Conservation (phyloP, 306 rosid genomes). For the Rosa rugosa region DNA sequence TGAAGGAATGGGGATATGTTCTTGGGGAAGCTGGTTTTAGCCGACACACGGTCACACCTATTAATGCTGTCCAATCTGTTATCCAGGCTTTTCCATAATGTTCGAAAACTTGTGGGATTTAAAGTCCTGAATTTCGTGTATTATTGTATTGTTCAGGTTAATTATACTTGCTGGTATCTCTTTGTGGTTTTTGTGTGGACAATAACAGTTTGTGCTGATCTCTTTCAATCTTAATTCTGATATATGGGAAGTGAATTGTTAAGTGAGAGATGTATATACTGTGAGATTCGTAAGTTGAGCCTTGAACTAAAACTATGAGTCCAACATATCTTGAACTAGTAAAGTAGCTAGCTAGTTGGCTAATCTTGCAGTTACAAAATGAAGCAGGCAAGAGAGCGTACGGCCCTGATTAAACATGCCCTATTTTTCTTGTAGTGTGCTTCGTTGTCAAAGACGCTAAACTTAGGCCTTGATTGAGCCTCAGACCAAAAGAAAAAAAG, state of each 20-base stretch:
- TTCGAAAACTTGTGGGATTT: neutral
- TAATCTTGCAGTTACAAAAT: too few relatives aligned
- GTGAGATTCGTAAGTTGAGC: too few relatives aligned
- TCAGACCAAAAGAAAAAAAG: too few relatives aligned
- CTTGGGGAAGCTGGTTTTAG: conserved; percentile 16
- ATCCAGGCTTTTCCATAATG: conserved; percentile 12
- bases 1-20: conserved; percentile 8
- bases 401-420: too few relatives aligned
- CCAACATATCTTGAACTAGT: too few relatives aligned
- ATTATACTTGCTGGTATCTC: neutral
- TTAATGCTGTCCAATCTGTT: conserved; percentile 1
- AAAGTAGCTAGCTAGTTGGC: too few relatives aligned
- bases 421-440: too few relatives aligned
- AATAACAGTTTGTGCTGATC: neutral
- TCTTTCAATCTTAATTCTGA: neutral
- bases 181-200: conserved; percentile 20
- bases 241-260: neutral
- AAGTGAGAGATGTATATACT: neutral
- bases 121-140: neutral
- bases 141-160: neutral
- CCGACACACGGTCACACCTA: conserved; percentile 11
- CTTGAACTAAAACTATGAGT: too few relatives aligned
- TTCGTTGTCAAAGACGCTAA: too few relatives aligned
- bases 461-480: too few relatives aligned
- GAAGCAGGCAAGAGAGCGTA: too few relatives aligned